A percentile compares a stretch with the other conserved stretches of the same genome.
Conservation (phyloP, 257 asterid genomes). For the Penstemon eatonii region DNA sequence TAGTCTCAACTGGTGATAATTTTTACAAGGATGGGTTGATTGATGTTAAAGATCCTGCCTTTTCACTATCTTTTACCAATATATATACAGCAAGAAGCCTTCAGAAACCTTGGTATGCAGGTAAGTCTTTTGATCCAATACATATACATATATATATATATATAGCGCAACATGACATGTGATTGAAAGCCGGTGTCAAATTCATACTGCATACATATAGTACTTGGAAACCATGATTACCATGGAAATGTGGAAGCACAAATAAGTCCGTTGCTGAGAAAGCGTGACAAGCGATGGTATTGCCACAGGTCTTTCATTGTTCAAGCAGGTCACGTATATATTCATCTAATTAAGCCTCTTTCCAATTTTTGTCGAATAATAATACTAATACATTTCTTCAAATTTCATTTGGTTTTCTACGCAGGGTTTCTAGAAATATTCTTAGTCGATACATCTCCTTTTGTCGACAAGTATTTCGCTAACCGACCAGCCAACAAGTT, state of each 20-base stretch:
- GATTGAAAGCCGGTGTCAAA: neutral
- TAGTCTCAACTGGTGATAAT: slow-evolving; percentile 47
- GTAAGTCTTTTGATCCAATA: slow-evolving; percentile 19
- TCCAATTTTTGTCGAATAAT: neutral
- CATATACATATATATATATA: too few species aligned
- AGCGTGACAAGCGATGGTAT: slow-evolving; percentile 53
- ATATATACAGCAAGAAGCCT: slow-evolving; percentile 46
- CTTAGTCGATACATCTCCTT: slow-evolving; percentile 73
- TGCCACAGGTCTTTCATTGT: slow-evolving; percentile 55
- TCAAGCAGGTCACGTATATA: slow-evolving; percentile 32
- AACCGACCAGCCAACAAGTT: slow-evolving; percentile 43
- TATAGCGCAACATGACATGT: too few species aligned
- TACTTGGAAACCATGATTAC: slow-evolving; percentile 82
- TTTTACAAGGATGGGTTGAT: slow-evolving; percentile 39
- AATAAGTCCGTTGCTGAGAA: slow-evolving; percentile 45
- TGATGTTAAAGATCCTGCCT: slow-evolving; percentile 34
- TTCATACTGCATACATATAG: slow-evolving; percentile 29
- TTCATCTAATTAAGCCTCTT: too few species aligned
- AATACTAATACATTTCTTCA: too few species aligned
- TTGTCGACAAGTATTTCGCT: slow-evolving; percentile 48
- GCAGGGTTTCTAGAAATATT: slow-evolving; percentile 41
- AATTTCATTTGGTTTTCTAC: neutral
- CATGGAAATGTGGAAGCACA: slow-evolving; percentile 59
- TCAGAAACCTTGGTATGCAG: slow-evolving; percentile 40
- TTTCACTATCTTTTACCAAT: slow-evolving; percentile 32